A percentile compares a stretch with the other conserved stretches of the same genome.
Evolutionary conservation across 345 rosid genomes (phyloP).

Genomic region (Eutrema heterophyllum): DNA sequence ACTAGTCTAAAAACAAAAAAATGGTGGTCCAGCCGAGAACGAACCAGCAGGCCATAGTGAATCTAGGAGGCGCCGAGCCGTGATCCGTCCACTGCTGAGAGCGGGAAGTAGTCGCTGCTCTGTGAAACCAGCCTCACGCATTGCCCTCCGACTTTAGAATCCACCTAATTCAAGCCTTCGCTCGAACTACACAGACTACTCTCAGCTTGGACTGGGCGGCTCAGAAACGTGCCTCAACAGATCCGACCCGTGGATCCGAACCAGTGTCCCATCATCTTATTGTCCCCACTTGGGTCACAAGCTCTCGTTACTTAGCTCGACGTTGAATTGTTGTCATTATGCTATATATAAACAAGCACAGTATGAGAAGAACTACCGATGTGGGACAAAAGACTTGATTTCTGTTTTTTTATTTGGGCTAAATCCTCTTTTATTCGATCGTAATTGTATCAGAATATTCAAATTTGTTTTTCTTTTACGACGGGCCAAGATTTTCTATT

Average conservation of each 20-base stretch:
- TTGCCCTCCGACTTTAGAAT: neutral
- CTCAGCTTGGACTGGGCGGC: constrained; percentile 19
- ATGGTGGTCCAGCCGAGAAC: neutral
- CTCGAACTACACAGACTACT: neutral
- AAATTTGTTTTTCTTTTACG: too few relatives aligned
- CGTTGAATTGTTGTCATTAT: rapidly evolving
- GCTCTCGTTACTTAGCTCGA: constrained; percentile 12
- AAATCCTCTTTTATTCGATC: neutral
- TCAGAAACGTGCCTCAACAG: neutral
- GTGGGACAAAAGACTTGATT: constrained; percentile 8
- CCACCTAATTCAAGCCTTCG: neutral
- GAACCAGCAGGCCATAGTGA: neutral
- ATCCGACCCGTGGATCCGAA: neutral
- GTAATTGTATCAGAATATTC: too few relatives aligned
- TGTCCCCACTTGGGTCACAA: constrained; percentile 22
- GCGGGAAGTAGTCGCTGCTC: constrained; percentile 15
- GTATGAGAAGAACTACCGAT: neutral
- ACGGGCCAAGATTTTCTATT: neutral
- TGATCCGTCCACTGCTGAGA: constrained; percentile 13
- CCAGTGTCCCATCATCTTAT: neutral
- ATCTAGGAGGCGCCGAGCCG: neutral
- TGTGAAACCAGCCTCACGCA: constrained; percentile 23
- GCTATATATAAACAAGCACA: neutral
- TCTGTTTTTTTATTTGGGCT: neutral
- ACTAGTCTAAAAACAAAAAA: too few relatives aligned